phyloP scores from a whole-genome alignment of 345 rosid species.

The Raphanus raphanistrum region DNA sequence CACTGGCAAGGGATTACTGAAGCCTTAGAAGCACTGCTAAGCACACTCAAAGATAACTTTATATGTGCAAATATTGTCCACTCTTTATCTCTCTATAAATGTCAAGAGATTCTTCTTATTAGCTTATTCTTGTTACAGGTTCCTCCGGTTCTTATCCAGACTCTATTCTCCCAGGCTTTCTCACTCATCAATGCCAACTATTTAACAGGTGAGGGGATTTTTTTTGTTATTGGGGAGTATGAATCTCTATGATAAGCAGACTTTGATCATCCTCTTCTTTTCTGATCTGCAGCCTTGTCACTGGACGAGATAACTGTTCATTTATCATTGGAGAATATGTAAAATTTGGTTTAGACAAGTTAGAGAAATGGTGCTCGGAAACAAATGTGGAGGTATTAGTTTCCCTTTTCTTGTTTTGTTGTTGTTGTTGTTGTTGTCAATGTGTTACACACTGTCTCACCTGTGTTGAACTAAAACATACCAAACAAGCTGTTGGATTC shows the following conservation, averaged over 20 bases:
- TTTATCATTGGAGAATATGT: conserved; percentile 98
- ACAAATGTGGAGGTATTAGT: conserved; percentile 76
- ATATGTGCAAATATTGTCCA: conserved; percentile 47
- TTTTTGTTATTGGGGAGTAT: conserved; percentile 4
- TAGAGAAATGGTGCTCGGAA: conserved; percentile 89
- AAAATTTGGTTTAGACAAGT: conserved; percentile 82
- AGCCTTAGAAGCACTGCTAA: conserved; percentile 68
- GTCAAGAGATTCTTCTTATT: conserved; percentile 22
- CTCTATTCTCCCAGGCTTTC: conserved; percentile 86
- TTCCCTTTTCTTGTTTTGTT: neutral
- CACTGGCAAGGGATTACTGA: conserved; percentile 93
- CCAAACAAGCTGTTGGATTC: conserved; percentile 93
- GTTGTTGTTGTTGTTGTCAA: neutral
- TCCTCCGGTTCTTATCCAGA: conserved; percentile 84
- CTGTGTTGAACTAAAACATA: conserved; percentile 70
- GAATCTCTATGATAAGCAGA: conserved; percentile 14
- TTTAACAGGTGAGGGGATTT: conserved; percentile 69
- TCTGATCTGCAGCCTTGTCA: conserved; percentile 69
- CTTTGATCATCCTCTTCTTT: neutral
- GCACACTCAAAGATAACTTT: conserved; percentile 78
- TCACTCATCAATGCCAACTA: conserved; percentile 78
- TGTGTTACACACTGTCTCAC: conserved; percentile 8
- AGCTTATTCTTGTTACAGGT: conserved; percentile 55
- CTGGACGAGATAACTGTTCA: conserved; percentile 93
- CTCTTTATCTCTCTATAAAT: conserved; percentile 16